phyloP scores from a whole-genome alignment of 352 stramenopile species.

The Globisporangium nodosum region DNA sequence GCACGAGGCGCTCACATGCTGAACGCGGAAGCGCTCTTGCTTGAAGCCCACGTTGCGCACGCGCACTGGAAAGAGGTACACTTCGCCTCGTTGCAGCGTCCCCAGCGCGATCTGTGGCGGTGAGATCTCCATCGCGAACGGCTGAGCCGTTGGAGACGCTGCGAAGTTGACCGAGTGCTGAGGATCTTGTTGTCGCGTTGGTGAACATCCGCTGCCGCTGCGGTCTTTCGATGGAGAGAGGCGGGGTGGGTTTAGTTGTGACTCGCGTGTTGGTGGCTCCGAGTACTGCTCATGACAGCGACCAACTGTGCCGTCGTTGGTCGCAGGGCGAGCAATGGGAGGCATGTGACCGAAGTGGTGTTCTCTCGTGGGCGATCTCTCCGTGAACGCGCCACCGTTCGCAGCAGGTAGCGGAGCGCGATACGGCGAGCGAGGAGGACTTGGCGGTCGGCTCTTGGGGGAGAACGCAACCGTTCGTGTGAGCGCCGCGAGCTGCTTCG shows the following conservation, averaged over 20 bases:
- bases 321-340: slow-evolving; percentile 1
- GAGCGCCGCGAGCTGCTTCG: slow-evolving; percentile 40
- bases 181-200: neutral
- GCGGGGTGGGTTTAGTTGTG: neutral
- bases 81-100: slow-evolving; percentile 31
- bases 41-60: slow-evolving; percentile 61
- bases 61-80: slow-evolving; percentile 64
- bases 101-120: slow-evolving; percentile 35
- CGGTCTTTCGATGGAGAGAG: slow-evolving; percentile 4
- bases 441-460: slow-evolving; percentile 21
- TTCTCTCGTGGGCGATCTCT: slow-evolving; percentile 7
- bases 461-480: slow-evolving; percentile 33
- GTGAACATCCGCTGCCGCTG: neutral
- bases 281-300: neutral
- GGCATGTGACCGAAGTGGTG: neutral
- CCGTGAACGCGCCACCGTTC: slow-evolving; percentile 7
- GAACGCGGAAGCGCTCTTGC: slow-evolving; percentile 65
- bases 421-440: slow-evolving; percentile 25
- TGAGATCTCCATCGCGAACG: slow-evolving; percentile 59
- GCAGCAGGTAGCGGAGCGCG: neutral
- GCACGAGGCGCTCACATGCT: slow-evolving; percentile 32
- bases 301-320: slow-evolving; percentile 1
- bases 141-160: slow-evolving; percentile 20
- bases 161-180: neutral
- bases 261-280: neutral